Percentiles rank a stretch among this genome's conserved stretches.
phyloP scores from a whole-genome alignment of 2,329 filamentous ascomycete species.

The Elsinoe ampelina region DNA sequence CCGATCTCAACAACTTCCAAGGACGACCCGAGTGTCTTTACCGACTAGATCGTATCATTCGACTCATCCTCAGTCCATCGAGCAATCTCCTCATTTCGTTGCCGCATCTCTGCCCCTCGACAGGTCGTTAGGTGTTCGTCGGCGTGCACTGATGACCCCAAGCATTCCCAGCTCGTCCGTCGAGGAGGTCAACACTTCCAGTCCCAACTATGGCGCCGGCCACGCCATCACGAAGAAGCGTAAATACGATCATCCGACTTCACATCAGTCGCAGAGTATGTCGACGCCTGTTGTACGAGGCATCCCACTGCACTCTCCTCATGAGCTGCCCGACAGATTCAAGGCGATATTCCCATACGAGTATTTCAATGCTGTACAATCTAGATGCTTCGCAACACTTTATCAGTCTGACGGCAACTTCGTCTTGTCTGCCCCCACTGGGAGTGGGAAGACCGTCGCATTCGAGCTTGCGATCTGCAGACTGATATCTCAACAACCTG shows the following conservation, averaged over 20 bases:
- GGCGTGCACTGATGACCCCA: not conserved
- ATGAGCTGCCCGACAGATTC: slow-evolving; percentile 59
- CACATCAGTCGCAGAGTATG: not conserved
- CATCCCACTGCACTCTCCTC: slow-evolving; percentile 50
- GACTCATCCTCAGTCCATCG: not conserved
- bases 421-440: slow-evolving; percentile 71
- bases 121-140: not conserved
- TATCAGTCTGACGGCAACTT: slow-evolving; percentile 65
- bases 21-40: slow-evolving; percentile 31
- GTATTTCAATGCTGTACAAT: slow-evolving; percentile 74
- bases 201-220: not conserved
- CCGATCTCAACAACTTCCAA: slow-evolving; percentile 8
- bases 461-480: slow-evolving; percentile 76
- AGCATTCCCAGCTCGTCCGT: not conserved
- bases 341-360: slow-evolving; percentile 62
- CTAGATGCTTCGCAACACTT: slow-evolving; percentile 60
- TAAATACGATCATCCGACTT: not conserved
- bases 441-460: slow-evolving; percentile 75
- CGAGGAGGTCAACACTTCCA: not conserved
- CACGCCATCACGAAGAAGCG: not conserved
- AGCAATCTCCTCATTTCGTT: not conserved
- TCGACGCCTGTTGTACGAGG: slow-evolving; percentile 44
- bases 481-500: slow-evolving; percentile 48
- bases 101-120: not conserved
- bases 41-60: slow-evolving; percentile 14